Evolutionary conservation across 2,329 filamentous ascomycete genomes (phyloP), one percentile per base, ranked within the genome.

Genomic region (Fusarium chaquense): DNA sequence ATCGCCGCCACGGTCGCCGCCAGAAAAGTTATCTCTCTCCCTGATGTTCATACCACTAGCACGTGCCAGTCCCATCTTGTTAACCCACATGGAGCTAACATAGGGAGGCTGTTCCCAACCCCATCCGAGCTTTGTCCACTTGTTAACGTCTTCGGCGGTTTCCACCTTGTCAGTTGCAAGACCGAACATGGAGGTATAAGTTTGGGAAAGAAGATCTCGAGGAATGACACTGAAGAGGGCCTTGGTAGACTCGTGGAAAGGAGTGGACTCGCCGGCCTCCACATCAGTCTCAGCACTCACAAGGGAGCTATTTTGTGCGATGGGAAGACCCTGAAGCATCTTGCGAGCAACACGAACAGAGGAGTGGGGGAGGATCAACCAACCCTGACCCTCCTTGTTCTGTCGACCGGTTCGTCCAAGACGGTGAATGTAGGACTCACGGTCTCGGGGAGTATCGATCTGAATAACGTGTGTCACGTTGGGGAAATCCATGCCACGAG

Each of bases 401-500:
- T 92, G 92, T 75, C 93, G 90, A 58, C 86, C 92, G 11, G 92
- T 95, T 66, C 92, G 91, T 54, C 92, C 92, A 43, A 94, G 83
- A 62, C 92, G 89, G 79, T 94, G 92, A 62, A 94, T 91, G 76
- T 94, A 94, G 38, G 89, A 87, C 76, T 93, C 91, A 30, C 89
- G 85, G 65, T 87, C 86, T 6, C 83, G 81, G 3, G 92, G 90
- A 6, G 86, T 74, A 67, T 92, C 90, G 18, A 93, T 76, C 74
- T 94, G 92, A 62, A 94, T 89, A 65, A 94, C 91, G 74, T 93
- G 91, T n/a, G 90, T 91, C 24, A 94, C 92, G 55, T 89, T 84
- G 30, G 92, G 92, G 80, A 94, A 94, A 77, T 95, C 92, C 90
- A 95, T 93, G 71, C 92, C 92, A 78, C 92, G 86, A 15, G 92